A percentile compares a stretch with the other conserved stretches of the same genome.
These are phyloP conservation scores for Fusarium camptoceras DNA, from an alignment of 2,329 filamentous ascomycete genomes.

Conservation along the genomic window DNA sequence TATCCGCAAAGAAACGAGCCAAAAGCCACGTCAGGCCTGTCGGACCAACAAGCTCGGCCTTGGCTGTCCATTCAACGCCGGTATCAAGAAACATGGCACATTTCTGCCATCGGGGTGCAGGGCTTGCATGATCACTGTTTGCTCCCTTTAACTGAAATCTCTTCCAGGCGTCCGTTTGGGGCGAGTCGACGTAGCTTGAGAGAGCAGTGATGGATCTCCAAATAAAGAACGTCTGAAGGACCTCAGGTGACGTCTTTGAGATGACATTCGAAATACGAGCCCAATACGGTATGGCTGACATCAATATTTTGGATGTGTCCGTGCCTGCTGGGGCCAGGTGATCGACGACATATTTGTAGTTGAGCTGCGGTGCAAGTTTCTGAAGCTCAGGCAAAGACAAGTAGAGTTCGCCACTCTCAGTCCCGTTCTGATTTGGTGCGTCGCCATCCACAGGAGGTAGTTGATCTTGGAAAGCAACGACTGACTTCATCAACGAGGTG, in stretches of 20 bases:
- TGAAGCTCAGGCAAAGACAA: not conserved
- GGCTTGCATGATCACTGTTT: conserved; percentile 54
- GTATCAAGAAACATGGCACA: conserved; percentile 5
- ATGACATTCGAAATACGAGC: not conserved
- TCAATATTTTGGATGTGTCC: not conserved
- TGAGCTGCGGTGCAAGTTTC: conserved; percentile 7
- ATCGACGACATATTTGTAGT: conserved; percentile 16
- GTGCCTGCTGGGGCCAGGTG: conserved; percentile 15
- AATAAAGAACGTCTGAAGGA: conserved; percentile 69
- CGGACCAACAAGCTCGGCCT: not conserved
- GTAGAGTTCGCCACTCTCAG: not conserved
- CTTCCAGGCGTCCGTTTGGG: conserved; percentile 69
- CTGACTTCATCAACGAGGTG: not conserved
- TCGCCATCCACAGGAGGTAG: not conserved
- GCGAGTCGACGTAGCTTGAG: conserved; percentile 65
- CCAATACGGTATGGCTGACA: not conserved
- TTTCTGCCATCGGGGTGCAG: conserved; percentile 6
- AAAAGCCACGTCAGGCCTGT: conserved; percentile 73
- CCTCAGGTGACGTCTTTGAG: conserved; percentile 61
- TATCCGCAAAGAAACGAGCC: conserved; percentile 77
- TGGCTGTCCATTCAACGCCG: conserved; percentile 11
- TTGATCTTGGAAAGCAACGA: not conserved
- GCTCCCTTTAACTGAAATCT: conserved; percentile 70
- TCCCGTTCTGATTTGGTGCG: too few species aligned
- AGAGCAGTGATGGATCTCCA: conserved; percentile 72